Conservation (phyloP, 2,329 filamentous ascomycete species). For the Microcyclospora pomicola region DNA sequence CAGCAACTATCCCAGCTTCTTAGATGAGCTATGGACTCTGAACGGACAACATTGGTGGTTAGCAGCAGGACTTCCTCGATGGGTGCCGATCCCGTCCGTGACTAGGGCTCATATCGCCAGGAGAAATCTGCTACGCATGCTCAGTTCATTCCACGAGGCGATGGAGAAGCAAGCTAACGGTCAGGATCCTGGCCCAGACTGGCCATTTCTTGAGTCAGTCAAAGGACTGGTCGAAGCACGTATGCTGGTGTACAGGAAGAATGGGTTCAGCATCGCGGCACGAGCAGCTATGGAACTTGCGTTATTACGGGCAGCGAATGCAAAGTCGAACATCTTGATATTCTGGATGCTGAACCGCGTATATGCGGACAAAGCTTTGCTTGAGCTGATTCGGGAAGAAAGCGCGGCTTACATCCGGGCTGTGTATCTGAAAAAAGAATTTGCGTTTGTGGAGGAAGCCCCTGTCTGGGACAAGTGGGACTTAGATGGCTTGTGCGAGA, state of each 20-base stretch:
- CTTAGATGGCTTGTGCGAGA: constrained; percentile 18
- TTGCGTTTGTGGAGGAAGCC: constrained; percentile 19
- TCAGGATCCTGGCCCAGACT: constrained; percentile 20
- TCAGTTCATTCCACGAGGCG: constrained; percentile 18
- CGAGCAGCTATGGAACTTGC: constrained; percentile 29
- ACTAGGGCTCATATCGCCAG: constrained; percentile 32
- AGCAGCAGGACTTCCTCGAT: constrained; percentile 41
- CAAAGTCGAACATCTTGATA: constrained; percentile 36
- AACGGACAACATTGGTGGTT: constrained; percentile 42
- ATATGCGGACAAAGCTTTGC: constrained; percentile 19
- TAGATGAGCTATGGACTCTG: constrained; percentile 42
- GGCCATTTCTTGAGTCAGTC: constrained; percentile 23
- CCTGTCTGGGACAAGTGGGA: constrained; percentile 20
- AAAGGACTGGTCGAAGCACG: constrained; percentile 20
- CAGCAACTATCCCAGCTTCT: constrained; percentile 38
- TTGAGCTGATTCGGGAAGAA: constrained; percentile 22
- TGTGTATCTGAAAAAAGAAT: constrained; percentile 17
- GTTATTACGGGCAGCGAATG: constrained; percentile 42
- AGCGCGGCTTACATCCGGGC: constrained; percentile 19
- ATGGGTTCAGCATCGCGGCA: constrained; percentile 19
- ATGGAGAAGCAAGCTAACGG: constrained; percentile 20
- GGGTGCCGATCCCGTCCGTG: constrained; percentile 39
- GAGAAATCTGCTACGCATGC: constrained; percentile 13
- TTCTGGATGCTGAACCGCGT: constrained; percentile 27
- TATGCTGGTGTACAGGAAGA: constrained; percentile 18